These are phyloP conservation scores for Blumeria graminis DNA, from an alignment of 2,329 filamentous ascomycete species.

Conservation along the genomic window DNA sequence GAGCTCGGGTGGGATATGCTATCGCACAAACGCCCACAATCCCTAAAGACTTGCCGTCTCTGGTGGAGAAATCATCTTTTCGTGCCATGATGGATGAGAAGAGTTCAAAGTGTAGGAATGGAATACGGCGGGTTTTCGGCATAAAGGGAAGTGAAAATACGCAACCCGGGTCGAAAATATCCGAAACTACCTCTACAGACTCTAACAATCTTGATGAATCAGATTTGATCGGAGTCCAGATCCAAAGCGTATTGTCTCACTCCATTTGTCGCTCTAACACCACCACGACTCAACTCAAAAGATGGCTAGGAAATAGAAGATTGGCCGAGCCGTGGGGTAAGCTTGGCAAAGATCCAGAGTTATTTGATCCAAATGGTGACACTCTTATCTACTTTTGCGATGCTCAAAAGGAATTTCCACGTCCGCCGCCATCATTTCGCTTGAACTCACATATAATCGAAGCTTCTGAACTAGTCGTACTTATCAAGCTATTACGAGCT, in stretches of 20 bases:
- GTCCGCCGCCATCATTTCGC: conserved; percentile 26
- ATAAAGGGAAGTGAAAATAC: conserved; percentile 21
- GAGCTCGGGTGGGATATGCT: conserved; percentile 5
- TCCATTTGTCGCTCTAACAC: conserved; percentile 15
- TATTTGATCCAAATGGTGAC: conserved; percentile 37
- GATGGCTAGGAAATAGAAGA: conserved; percentile 27
- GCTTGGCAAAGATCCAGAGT: conserved; percentile 31
- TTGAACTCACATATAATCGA: conserved; percentile 34
- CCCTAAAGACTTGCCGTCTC: conserved; percentile 19
- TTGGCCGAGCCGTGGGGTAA: conserved; percentile 30
- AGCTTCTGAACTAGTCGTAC: conserved; percentile 27
- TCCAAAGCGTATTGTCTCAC: conserved; percentile 18
- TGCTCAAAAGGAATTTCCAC: not conserved
- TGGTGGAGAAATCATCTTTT: conserved; percentile 29
- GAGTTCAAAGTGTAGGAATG: conserved; percentile 29
- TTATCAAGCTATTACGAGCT: conserved; percentile 28
- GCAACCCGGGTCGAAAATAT: conserved; percentile 5
- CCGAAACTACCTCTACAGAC: conserved; percentile 4
- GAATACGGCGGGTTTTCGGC: conserved; percentile 27
- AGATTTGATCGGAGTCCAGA: not conserved
- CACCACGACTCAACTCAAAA: conserved; percentile 20
- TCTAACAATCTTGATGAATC: conserved; percentile 6
- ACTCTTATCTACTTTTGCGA: conserved; percentile 28
- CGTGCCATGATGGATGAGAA: conserved; percentile 28
- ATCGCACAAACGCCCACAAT: conserved; percentile 6